These are phyloP conservation scores for Xylaria sp. DNA, from an alignment of 2,329 filamentous ascomycete genomes.

Conservation along the genomic window DNA sequence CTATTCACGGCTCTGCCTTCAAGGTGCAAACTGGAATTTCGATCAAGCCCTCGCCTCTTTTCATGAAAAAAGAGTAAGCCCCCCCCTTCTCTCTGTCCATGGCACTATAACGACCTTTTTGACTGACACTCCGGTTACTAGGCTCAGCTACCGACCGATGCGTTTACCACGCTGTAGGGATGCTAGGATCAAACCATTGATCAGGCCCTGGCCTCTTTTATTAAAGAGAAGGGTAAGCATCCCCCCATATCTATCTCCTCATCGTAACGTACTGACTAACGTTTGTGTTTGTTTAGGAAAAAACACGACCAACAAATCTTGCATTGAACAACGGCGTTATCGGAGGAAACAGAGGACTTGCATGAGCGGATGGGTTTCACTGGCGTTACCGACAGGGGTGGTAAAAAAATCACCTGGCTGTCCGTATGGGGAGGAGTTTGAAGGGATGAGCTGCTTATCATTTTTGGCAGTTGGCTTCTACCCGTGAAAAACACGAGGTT, in stretches of 20 bases:
- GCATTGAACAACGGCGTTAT: conserved; percentile 19
- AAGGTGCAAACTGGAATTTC: conserved; percentile 74
- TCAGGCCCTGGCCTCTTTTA: no score
- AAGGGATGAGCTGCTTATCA: background rate
- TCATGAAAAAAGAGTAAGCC: conserved; percentile 63
- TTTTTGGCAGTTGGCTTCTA: background rate
- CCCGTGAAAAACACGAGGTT: background rate
- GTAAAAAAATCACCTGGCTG: background rate
- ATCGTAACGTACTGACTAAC: no score
- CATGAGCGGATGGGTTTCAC: conserved; percentile 18
- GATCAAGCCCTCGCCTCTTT: conserved; percentile 71
- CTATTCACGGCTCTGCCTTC: conserved; percentile 76
- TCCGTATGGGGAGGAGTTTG: conserved; percentile 11
- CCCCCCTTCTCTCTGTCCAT: background rate
- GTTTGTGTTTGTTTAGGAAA: no score
- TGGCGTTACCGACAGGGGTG: background rate
- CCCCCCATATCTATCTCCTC: no score
- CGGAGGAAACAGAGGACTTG: conserved; percentile 8
- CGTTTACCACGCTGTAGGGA: conserved; percentile 34
- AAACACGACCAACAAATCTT: no score
- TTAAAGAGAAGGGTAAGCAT: no score
- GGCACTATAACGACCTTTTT: conserved; percentile 4
- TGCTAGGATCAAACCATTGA: no score
- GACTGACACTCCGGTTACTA: conserved; percentile 22
- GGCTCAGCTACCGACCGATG: conserved; percentile 45